phyloP scores from a whole-genome alignment of 768 basidiomycete genomes.

The Chalciporus sphaerocephalus region DNA sequence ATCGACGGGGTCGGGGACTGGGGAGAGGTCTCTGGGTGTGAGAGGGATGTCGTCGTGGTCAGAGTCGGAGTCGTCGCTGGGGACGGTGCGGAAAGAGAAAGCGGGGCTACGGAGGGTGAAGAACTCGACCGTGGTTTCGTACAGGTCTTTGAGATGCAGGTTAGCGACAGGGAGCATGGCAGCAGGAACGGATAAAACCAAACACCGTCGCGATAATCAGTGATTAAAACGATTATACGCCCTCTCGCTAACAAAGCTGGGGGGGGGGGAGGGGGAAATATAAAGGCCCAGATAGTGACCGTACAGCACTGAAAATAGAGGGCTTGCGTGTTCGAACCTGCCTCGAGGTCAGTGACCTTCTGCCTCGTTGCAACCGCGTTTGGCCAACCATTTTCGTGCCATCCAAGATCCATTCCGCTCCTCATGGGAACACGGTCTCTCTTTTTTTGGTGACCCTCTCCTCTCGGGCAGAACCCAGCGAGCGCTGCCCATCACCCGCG shows the following conservation, averaged over 20 bases:
- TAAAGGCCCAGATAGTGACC: conserved; percentile 3
- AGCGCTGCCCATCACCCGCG: too few species aligned
- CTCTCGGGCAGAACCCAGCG: too few species aligned
- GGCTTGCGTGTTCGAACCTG: conserved; percentile 18
- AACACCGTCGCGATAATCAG: conserved; percentile 37
- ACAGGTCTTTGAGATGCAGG: conserved; percentile 44
- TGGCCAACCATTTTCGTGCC: too few species aligned
- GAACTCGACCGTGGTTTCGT: conserved; percentile 57
- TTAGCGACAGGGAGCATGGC: conserved; percentile 45
- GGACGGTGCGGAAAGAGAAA: conserved; percentile 25
- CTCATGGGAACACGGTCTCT: conserved; percentile 4
- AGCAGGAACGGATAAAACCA: conserved; percentile 34
- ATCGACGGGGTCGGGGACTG: conserved; percentile 39
- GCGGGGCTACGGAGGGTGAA: conserved; percentile 45
- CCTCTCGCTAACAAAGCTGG: conserved; percentile 6
- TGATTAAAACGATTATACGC: conserved; percentile 18
- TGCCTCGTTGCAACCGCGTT: conserved; percentile 17
- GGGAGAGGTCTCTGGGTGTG: conserved; percentile 33
- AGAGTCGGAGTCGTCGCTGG: conserved; percentile 27
- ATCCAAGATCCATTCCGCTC: conserved; percentile 3
- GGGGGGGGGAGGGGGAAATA: conserved; percentile 4
- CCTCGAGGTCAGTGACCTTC: conserved; percentile 17
- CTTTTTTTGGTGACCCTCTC: conserved; percentile 1
- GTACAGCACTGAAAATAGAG: conserved; percentile 5
- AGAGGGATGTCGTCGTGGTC: conserved; percentile 25